These are phyloP conservation scores for Naegleria lovaniensis DNA, from an alignment of 208 protist species.

Conservation along the genomic window DNA sequence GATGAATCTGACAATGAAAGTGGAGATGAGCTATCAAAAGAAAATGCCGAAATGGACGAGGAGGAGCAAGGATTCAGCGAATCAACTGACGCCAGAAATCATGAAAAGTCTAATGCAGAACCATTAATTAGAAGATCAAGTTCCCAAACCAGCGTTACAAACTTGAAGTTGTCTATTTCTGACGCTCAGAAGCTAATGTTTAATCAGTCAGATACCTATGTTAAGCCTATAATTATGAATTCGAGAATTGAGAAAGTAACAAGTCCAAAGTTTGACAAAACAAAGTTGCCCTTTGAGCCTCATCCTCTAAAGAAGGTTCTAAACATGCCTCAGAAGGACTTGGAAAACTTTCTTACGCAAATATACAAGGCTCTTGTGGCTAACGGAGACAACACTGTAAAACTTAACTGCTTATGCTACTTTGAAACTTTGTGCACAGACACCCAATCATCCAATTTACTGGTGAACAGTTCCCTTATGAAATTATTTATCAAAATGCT, in stretches of 20 bases:
- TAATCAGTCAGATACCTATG: conserved; percentile 66
- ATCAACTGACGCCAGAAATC: neutral
- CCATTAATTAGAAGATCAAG: conserved; percentile 14
- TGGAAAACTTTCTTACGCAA: conserved; percentile 54
- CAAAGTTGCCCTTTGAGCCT: conserved; percentile 56
- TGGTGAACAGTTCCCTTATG: conserved; percentile 81
- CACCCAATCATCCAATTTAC: conserved; percentile 61
- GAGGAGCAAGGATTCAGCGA: neutral
- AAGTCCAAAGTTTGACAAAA: conserved; percentile 58
- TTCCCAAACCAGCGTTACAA: neutral
- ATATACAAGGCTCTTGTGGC: conserved; percentile 48
- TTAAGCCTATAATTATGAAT: conserved; percentile 75
- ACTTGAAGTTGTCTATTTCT: neutral
- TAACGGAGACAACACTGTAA: conserved; percentile 39
- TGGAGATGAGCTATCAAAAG: neutral
- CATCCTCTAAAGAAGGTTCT: conserved; percentile 58
- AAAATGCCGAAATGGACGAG: conserved; percentile 14
- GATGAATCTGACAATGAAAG: conserved; percentile 30
- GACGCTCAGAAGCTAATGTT: conserved; percentile 50
- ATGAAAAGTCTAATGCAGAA: conserved; percentile 25
- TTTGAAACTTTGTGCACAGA: conserved; percentile 68
- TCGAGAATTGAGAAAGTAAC: conserved; percentile 68
- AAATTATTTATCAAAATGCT: conserved; percentile 67
- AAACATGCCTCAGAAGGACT: conserved; percentile 43
- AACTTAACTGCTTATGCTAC: conserved; percentile 72